Evolutionary conservation across 2,329 filamentous ascomycete species (phyloP).

Genomic region (Fusarium longipes): DNA sequence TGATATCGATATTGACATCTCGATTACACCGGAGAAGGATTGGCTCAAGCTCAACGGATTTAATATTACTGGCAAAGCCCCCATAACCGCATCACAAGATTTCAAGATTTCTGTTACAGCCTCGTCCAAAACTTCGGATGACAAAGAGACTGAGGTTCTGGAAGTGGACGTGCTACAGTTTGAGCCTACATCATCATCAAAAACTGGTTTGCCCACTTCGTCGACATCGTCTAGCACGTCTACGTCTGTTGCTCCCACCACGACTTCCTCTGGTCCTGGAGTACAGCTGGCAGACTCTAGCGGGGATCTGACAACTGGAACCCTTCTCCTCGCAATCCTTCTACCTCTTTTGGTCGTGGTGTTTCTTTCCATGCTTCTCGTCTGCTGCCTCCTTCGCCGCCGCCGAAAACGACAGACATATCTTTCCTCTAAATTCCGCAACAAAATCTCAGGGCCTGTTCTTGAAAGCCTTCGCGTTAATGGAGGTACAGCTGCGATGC

Average conservation of each 20-base stretch:
- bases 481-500: slow-evolving; percentile 41
- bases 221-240: slow-evolving; percentile 32
- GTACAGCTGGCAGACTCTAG: slow-evolving; percentile 22
- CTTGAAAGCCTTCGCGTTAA: slow-evolving; percentile 46
- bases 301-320: slow-evolving; percentile 47
- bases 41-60: slow-evolving; percentile 59
- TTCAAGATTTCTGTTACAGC: slow-evolving; percentile 50
- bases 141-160: slow-evolving; percentile 54
- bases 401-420: slow-evolving; percentile 47
- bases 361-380: slow-evolving; percentile 49
- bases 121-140: slow-evolving; percentile 49
- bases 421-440: slow-evolving; percentile 46
- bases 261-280: slow-evolving; percentile 29
- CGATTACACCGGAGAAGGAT: slow-evolving; percentile 50
- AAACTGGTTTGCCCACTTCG: slow-evolving; percentile 27
- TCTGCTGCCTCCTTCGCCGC: slow-evolving; percentile 51
- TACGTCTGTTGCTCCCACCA: slow-evolving; percentile 39
- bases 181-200: slow-evolving; percentile 37
- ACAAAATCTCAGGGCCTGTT: slow-evolving; percentile 51
- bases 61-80: slow-evolving; percentile 56
- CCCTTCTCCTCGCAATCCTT: slow-evolving; percentile 58
- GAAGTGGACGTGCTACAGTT: slow-evolving; percentile 51
- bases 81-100: slow-evolving; percentile 50
- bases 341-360: slow-evolving; percentile 56
- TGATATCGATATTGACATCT: slow-evolving; percentile 54